Evolutionary conservation across 768 basidiomycete species (phyloP).

Genomic region (Hygrophoropsis aurantiaca): DNA sequence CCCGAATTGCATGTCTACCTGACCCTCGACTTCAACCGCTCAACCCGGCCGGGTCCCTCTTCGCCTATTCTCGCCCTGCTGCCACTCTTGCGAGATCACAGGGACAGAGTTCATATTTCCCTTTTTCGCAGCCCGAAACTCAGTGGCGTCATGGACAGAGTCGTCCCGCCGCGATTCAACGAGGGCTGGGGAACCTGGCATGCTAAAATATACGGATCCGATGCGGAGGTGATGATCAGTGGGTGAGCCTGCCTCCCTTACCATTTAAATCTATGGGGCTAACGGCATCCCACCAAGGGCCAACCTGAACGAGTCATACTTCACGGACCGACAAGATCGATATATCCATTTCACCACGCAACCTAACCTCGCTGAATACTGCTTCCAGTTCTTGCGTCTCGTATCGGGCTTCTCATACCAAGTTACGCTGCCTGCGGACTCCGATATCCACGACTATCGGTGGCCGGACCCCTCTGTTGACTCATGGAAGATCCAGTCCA

Average conservation of each 20-base stretch:
- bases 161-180: conserved; percentile 91
- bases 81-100: conserved; percentile 72
- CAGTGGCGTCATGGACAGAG: conserved; percentile 63
- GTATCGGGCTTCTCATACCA: conserved; percentile 74
- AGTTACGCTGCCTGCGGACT: conserved; percentile 36
- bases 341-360: conserved; percentile 76
- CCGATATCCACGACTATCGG: conserved; percentile 49
- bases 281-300: conserved; percentile 53
- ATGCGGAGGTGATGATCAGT: conserved; percentile 89
- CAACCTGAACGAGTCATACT: conserved; percentile 91
- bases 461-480: conserved; percentile 70
- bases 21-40: conserved; percentile 78
- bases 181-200: conserved; percentile 99
- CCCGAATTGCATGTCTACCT: conserved; percentile 66
- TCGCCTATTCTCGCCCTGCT: conserved; percentile 68
- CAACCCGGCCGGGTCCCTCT: conserved; percentile 69
- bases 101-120: conserved; percentile 69
- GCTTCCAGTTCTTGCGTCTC: conserved; percentile 70
- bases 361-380: conserved; percentile 73
- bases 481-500: conserved; percentile 67
- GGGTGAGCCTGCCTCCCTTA: conserved; percentile 60
- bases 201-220: conserved; percentile 91
- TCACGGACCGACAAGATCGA: conserved; percentile 92
- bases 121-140: conserved; percentile 90
- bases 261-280: neutral